Evolutionary conservation across 257 asterid species (phyloP).

Genomic region (Lycium barbarum): DNA sequence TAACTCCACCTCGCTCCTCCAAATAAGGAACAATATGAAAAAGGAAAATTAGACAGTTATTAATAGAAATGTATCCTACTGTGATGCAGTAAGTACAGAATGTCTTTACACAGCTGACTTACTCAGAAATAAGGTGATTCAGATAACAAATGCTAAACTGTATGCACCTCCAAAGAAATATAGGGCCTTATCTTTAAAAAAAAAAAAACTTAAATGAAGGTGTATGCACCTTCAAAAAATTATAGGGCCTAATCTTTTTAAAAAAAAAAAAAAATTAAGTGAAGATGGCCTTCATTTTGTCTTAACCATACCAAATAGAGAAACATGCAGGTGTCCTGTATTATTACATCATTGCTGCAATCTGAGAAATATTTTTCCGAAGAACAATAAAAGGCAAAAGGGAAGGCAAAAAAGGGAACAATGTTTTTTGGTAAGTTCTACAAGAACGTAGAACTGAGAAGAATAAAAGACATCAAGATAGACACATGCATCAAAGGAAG

Average conservation of each 20-base stretch:
- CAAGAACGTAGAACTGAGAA: conserved; percentile 15
- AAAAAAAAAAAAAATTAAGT: not conserved
- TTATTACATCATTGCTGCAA: conserved; percentile 3
- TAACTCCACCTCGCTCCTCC: not conserved
- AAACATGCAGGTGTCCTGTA: not conserved
- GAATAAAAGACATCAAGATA: conserved; percentile 17
- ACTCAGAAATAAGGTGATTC: not conserved
- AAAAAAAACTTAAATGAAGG: not conserved
- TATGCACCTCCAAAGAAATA: not conserved
- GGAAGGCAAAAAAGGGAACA: not conserved
- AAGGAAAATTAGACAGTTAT: not conserved
- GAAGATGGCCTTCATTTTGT: not conserved
- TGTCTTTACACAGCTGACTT: no score
- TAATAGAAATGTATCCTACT: not conserved
- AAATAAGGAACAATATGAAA: not conserved
- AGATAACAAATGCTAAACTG: not conserved
- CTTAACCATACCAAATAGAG: not conserved
- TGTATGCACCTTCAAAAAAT: not conserved
- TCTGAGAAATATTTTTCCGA: conserved; percentile 11
- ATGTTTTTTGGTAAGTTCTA: not conserved
- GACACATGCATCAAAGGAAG: not conserved
- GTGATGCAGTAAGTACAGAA: not conserved
- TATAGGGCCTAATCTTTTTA: not conserved
- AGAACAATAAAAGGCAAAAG: not conserved
- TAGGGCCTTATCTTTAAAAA: not conserved